Base-by-base conservation (phyloP, 192 early-diverging fungal genomes). In the Geranomyces michiganensis region DNA sequence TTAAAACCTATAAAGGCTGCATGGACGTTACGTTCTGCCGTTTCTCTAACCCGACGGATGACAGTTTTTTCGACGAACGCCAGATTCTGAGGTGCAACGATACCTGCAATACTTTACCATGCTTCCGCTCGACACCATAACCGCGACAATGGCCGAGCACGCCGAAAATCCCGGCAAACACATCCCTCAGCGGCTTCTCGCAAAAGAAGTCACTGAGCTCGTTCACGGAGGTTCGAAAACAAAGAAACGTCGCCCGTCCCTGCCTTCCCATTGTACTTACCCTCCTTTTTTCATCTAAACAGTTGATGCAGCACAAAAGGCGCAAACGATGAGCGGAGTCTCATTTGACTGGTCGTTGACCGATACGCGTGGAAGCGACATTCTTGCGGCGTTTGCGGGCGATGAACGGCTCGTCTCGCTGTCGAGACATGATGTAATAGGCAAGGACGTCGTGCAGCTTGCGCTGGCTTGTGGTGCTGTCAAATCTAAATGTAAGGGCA, bases 31-130 rank as follows among this genome's bases (percentile, higher is more conserved):
- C 29, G 0, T 48, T 2, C 62, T 17, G 19, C 36, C 5, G 10
- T 41, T 41, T 41, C 36, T 41, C 36, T 41, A 41, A 41, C 10
- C 10, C 36, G 36, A 41, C 10, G 36, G 36, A 10, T 41, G 6
- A 19, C 71, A 93, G 87, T 95, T 94, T 74, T 96, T 98, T 76
- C 82, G 96, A 43, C 88, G 90, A 59, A 90, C 93, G 0, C 69
- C 91, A 1, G 96, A 98, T 78, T 70, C 83, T 0, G 93, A 95
- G 62, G 90, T 95, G 4, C 88, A 82, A 65, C 71, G 82, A 59
- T 90, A 91, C 64, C 81, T 98, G 30, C 76, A 77, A 14, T 89
- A 90, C 81, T 93, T 98, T 58, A 96, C 96, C 5, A 82, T 98
- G 29, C 58, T 96, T 41, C 84, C 86, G 0, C 47, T 81, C 32